Evolutionary conservation across 1,139 yeast genomes (phyloP), one percentile per base, ranked within the genome.

Genomic region (Pichia terricola): DNA sequence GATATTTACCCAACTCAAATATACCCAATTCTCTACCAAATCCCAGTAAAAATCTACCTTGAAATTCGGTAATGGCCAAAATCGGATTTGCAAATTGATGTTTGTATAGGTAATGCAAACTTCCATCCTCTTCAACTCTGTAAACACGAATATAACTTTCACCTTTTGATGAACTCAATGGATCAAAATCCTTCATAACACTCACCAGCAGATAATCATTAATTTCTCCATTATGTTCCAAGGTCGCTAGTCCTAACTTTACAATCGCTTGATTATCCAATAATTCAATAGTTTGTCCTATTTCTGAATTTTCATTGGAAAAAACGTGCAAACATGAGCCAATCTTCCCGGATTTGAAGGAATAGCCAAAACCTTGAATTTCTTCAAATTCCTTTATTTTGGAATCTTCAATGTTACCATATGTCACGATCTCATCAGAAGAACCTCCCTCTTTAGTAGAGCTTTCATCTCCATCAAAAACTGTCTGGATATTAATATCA

Each of bases 1-100:
- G 96, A 51, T 81, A 83, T 53, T 72, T 72, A 1, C 98, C 98
- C 34, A 88, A 52, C 35, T 81, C 94, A 58, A 74, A 88, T 6
- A 86, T 55, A 26, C 87, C 66, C 31, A 91, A 54, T 32, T 63
- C 61, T 41, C 72, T 69, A 0, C 72, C 73, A 45, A 75, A 56
- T 0, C 86, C 94, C 0, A 75, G 81, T 2, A 88, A 61, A 2
- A 88, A 59, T 50, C 70, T 69, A 0, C 82, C 85, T 37, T 79
- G 74, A 60, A 84, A 88, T 16, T 67, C 65, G 1, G 63, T 51
- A 58, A 89, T 54, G 0, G 82, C 69, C 31, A 69, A 53, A 0
- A 81, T 78, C 0, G 68, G 64, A 8, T 56, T 64, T 5, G 75
- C 79, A 1, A 83, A 63, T 28, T 64, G 60, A 0, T 97, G 89